phyloP scores from a whole-genome alignment of 139 green algal species.

The Chloropicon primus region DNA sequence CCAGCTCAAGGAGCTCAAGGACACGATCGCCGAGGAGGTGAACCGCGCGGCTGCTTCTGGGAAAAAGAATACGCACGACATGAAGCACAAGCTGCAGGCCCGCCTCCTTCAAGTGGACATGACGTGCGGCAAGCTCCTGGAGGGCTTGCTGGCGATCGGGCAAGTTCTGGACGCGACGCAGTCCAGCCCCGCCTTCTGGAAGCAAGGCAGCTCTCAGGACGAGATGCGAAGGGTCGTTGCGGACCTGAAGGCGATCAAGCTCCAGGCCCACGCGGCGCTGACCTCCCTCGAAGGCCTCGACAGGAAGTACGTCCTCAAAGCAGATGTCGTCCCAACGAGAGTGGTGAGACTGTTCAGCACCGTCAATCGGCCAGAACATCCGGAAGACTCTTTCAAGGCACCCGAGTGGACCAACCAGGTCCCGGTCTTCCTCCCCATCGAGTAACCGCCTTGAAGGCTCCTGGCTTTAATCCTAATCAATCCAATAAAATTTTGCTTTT shows the following conservation, averaged over 20 bases:
- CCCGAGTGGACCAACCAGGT: background rate
- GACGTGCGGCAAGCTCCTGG: background rate
- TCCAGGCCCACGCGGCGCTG: background rate
- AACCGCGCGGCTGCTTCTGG: background rate
- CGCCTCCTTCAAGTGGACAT: background rate
- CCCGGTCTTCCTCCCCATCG: background rate
- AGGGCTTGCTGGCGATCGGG: background rate
- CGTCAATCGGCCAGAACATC: background rate
- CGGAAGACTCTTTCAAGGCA: background rate
- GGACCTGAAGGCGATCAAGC: background rate
- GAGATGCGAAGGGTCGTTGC: background rate
- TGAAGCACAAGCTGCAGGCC: background rate
- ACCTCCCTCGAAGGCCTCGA: background rate
- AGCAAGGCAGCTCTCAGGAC: background rate
- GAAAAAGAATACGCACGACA: background rate
- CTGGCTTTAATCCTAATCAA: no score
- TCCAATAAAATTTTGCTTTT: no score
- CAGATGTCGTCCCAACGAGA: background rate
- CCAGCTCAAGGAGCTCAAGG: background rate
- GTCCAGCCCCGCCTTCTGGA: background rate
- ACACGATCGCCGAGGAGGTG: background rate
- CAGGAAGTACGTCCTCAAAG: background rate
- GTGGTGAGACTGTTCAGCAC: background rate
- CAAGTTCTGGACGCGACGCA: background rate
- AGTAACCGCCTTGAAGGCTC: background rate